Conservation (phyloP, 1,139 yeast species). For the Spathaspora sp. region DNA sequence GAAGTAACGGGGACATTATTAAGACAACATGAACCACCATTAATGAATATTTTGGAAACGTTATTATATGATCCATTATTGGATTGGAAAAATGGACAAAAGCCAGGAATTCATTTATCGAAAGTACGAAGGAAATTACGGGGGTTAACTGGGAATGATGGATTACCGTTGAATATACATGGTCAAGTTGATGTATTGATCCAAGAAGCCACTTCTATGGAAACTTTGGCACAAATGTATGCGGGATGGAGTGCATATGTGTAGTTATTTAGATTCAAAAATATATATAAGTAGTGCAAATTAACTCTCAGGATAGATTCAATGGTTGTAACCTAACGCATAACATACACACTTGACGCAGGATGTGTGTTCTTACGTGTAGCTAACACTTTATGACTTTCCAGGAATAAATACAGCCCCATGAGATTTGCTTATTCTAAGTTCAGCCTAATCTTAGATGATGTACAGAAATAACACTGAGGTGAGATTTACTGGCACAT, state of each 20-base stretch:
- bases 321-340: too few species aligned
- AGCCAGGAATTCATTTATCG: slow-evolving; percentile 69
- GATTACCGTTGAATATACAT: slow-evolving; percentile 82
- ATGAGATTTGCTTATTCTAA: too few species aligned
- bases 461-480: too few species aligned
- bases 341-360: too few species aligned
- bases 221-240: slow-evolving; percentile 81
- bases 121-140: slow-evolving; percentile 78
- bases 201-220: slow-evolving; percentile 75
- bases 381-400: too few species aligned
- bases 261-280: too few species aligned
- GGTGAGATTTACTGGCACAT: too few species aligned
- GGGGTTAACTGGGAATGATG: slow-evolving; percentile 76
- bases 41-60: slow-evolving; percentile 90
- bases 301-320: too few species aligned
- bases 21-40: slow-evolving; percentile 78
- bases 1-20: slow-evolving; percentile 79
- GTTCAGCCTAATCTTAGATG: too few species aligned
- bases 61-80: slow-evolving; percentile 89
- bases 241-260: slow-evolving; percentile 88
- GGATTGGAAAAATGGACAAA: slow-evolving; percentile 56
- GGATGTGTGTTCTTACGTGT: too few species aligned
- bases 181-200: slow-evolving; percentile 92
- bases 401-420: too few species aligned
- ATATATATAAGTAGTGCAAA: too few species aligned